Base-by-base conservation (phyloP, 768 basidiomycete species). In the Boletus tylopilopsis region DNA sequence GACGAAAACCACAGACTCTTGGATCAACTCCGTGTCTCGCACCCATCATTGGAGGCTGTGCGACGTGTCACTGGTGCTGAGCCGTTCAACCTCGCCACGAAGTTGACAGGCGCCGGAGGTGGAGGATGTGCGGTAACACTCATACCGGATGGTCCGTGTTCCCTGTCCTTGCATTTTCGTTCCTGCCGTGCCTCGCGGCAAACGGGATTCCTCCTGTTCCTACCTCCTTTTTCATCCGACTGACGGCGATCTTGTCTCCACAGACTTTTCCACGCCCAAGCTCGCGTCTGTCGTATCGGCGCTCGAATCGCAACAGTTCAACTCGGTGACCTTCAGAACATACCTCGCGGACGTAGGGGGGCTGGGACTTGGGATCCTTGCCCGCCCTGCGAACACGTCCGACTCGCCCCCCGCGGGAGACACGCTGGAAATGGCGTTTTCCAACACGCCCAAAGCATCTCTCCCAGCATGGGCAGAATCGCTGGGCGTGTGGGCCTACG, bases 41-140 rank as follows among this genome's bases (percentile, higher is more conserved):
- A 99, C 67, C 82, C 91, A 11, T 71, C 85, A 2, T 71, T 99
- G 49, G 96, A 99, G 68, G 71, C 75, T 19, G 93, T 97, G 57
- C 80, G 84, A 47, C 69, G 75, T n/a, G 83, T 78, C 56, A 90
- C 93, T 0, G 68, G 72, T 10, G 74, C 76, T 10, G 62, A 72
- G 53, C 85, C 84, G 8, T 88, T 85, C 70, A 70, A 72, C 10
- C 73, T 98, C 41, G 83, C 82, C 60, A 94, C 93, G n/a, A 96
- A 97, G 73, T 71, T 99, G 49, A 99, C 96, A 7, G 96, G 96
- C 35, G 95, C 96, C 8, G 96, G 96, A 25, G 96, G 96, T 34
- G 96, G 96, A 22, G 96, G 96, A n/a, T 98, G 96, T 63, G 86
- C 94, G 5, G 92, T 98, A 25, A 95, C 94, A 12, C 79, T 98